Evolutionary conservation across 352 stramenopile species (phyloP), one percentile per base, ranked within the genome.

Genomic region (Phytophthora pisi): DNA sequence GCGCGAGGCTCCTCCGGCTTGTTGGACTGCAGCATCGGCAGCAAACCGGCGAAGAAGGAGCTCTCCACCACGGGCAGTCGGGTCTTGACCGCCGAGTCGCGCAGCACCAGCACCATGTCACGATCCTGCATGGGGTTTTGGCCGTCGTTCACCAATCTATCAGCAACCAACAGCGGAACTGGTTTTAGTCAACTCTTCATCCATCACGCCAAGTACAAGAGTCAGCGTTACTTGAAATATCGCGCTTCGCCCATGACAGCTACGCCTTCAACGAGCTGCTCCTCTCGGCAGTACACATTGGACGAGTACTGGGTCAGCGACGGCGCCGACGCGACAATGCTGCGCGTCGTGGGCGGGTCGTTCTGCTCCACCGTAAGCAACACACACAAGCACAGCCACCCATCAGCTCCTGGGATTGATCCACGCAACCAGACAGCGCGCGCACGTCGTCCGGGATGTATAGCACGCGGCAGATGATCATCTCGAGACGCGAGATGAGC

Each of bases 401-500:
- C 18, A 58, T 71, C 24, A 75, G 49, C 43, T 26, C 50, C 42
- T 28, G 20, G 11, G 11, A 57, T 50, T 9, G 45, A 24, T 20
- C 49, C 15, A 16, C 64, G 16, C 53, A 46, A 46, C 38, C 47
- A 51, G 23, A 36, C 36, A 66, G 16, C 13, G 51, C n/a, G 66
- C 70, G 20, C 56, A 91, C 86, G 13, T 89, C 81, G 45, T 81
- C 73, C 3, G 89, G 84, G 11, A 93, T 82, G 65, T 96, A 96
- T 10, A 96, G 45, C 9, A 96, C 86, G 24, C 87, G 87, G 46
- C 89, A 95, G 18, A 95, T 86, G 53, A 96, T 91, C 74, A 88
- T 93, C 61, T 96, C 89, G 38, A 96, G 82, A 26, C 89, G 80
- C 16, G 89, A 93, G 51, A 96, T 88, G 50, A 95, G 73, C 67